A percentile compares a stretch with the other conserved stretches of the same genome.
Evolutionary conservation across 768 basidiomycete genomes (phyloP).

Genomic region (Mrakia frigida): DNA sequence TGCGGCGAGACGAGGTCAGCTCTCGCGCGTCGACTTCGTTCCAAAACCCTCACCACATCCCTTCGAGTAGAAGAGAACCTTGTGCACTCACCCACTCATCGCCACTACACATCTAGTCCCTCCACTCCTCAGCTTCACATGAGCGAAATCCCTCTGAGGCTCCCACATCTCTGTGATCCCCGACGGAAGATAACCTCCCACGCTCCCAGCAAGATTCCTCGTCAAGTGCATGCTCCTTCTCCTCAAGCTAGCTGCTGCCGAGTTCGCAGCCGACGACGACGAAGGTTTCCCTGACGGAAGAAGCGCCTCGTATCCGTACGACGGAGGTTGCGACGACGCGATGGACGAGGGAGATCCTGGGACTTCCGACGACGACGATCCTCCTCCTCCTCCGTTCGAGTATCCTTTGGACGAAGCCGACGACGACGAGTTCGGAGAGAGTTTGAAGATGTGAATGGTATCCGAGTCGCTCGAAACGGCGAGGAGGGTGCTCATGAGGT

Average conservation of each 20-base stretch:
- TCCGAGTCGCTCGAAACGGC: constrained; percentile 88
- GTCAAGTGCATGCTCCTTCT: constrained; percentile 41
- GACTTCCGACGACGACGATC: constrained; percentile 24
- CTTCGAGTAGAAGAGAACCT: too few relatives aligned
- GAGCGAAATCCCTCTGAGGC: constrained; percentile 90
- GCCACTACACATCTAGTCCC: constrained; percentile 79
- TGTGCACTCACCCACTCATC: constrained; percentile 65
- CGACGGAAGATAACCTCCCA: constrained; percentile 55
- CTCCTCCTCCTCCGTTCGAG: background rate
- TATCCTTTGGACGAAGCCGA: constrained; percentile 35
- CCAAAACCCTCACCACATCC: background rate
- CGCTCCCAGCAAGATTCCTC: constrained; percentile 43
- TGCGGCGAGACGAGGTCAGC: background rate
- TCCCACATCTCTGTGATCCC: constrained; percentile 96
- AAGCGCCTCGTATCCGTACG: constrained; percentile 12
- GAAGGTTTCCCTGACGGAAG: constrained; percentile 8
- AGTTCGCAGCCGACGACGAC: constrained; percentile 6
- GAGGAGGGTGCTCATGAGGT: constrained; percentile 70
- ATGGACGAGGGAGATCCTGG: constrained; percentile 27
- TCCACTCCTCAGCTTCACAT: constrained; percentile 65
- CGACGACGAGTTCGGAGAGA: constrained; percentile 47
- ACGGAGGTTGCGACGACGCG: constrained; percentile 14
- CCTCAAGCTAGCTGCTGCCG: constrained; percentile 38
- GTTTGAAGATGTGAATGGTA: constrained; percentile 94
- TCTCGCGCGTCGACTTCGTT: background rate